Conservation (phyloP, 2,329 filamentous ascomycete genomes). For the Thielaviopsis punctulata region DNA sequence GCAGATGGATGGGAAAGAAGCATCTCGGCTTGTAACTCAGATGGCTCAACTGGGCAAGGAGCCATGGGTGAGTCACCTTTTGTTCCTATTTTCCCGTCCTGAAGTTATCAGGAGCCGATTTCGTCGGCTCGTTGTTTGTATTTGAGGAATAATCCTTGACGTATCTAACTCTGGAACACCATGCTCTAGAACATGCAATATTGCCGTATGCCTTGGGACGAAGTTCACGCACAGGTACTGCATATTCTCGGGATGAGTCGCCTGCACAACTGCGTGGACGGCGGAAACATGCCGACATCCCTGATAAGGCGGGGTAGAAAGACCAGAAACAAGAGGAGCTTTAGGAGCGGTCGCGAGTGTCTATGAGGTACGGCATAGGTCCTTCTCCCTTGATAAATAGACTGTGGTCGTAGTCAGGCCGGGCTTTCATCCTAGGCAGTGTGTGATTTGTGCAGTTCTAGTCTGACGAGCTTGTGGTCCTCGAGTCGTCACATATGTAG, state of each 20-base stretch:
- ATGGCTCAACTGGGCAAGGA: not conserved
- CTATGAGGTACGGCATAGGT: no score
- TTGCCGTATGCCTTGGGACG: not conserved
- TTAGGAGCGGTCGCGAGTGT: no score
- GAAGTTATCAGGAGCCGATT: not conserved
- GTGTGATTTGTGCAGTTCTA: no score
- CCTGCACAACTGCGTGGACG: not conserved
- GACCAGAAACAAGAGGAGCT: not conserved
- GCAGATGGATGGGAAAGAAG: not conserved
- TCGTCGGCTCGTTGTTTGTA: not conserved
- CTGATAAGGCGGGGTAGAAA: not conserved
- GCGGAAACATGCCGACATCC: not conserved
- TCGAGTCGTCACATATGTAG: no score
- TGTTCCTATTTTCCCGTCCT: no score
- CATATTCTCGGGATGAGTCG: not conserved
- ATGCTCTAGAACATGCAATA: not conserved
- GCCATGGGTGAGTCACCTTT: not conserved
- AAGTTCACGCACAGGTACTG: not conserved
- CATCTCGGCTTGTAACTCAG: not conserved
- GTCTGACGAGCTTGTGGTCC: no score
- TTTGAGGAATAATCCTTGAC: no score
- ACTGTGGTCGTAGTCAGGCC: no score
- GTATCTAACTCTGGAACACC: no score
- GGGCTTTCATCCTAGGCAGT: no score
- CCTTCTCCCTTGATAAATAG: no score